Percentiles rank a stretch among this genome's conserved stretches.
phyloP scores from a whole-genome alignment of 2,329 filamentous ascomycete genomes.

The Ophiostoma triangulosporum region DNA sequence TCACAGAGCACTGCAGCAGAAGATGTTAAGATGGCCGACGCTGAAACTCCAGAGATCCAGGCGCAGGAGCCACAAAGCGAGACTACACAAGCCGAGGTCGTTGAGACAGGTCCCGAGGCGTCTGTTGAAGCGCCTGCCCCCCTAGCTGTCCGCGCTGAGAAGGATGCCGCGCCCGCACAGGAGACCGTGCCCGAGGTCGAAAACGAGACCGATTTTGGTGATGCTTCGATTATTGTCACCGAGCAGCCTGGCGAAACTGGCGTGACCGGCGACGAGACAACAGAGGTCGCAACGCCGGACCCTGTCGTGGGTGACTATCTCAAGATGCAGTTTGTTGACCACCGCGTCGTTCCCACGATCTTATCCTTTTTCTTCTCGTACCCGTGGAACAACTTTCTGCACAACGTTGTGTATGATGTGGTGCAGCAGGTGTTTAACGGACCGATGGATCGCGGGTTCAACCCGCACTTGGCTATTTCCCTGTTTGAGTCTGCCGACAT shows the following conservation, averaged over 20 bases:
- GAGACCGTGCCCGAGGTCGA: constrained; percentile 7
- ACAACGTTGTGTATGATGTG: constrained; percentile 98
- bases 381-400: constrained; percentile 98
- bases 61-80: background rate
- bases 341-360: constrained; percentile 89
- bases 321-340: constrained; percentile 92
- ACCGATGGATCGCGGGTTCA: constrained; percentile 91
- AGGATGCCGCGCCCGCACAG: background rate
- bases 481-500: constrained; percentile 85
- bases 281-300: constrained; percentile 18
- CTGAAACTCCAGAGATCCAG: background rate
- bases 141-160: background rate
- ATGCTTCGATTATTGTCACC: constrained; percentile 19
- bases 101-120: background rate
- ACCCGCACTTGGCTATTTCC: constrained; percentile 77
- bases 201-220: constrained; percentile 14
- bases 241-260: constrained; percentile 13
- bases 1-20: background rate
- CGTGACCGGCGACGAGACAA: background rate
- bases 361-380: constrained; percentile 98
- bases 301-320: constrained; percentile 88
- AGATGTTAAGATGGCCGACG: background rate
- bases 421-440: constrained; percentile 99
- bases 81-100: background rate
- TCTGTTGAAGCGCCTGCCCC: constrained; percentile 1